Percentiles rank a stretch among this genome's conserved stretches.
phyloP scores from a whole-genome alignment of 768 basidiomycete species.

The Phylloporus arenicola region DNA sequence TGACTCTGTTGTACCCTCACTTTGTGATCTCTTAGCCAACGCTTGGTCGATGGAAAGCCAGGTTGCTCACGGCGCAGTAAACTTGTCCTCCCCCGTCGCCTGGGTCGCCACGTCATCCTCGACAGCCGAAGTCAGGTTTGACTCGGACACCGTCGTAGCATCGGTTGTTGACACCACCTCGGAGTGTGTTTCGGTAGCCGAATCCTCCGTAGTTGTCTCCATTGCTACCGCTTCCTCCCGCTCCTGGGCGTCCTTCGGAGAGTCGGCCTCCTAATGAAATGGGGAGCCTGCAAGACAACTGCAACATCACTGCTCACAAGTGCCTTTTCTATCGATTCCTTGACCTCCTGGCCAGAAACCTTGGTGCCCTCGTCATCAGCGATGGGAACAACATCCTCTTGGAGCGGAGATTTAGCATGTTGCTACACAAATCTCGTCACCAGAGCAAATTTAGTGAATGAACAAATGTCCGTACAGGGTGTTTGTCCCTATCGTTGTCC shows the following conservation, averaged over 20 bases:
- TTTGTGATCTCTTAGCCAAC: conserved; percentile 6
- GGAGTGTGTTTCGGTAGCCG: not conserved
- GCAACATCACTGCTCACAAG: conserved; percentile 17
- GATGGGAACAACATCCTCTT: conserved; percentile 10
- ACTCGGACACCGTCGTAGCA: not conserved
- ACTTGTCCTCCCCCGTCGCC: conserved; percentile 5
- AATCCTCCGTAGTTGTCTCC: not conserved
- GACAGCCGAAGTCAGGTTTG: not conserved
- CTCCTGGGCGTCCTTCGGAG: conserved; percentile 29
- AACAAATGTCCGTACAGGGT: conserved; percentile 11
- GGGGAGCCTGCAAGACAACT: not conserved
- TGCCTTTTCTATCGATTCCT: conserved; percentile 26
- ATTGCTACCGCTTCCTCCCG: conserved; percentile 19
- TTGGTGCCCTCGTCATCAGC: conserved; percentile 29
- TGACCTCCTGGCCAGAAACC: conserved; percentile 26
- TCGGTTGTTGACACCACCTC: not conserved
- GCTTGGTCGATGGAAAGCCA: not conserved
- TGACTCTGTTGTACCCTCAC: conserved; percentile 2
- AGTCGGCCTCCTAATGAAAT: conserved; percentile 25
- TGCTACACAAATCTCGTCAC: conserved; percentile 13
- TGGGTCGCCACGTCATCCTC: conserved; percentile 1
- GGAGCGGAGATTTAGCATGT: conserved; percentile 8
- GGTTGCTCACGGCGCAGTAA: conserved; percentile 14
- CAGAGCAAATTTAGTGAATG: not conserved
- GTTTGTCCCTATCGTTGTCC: conserved; percentile 10